These are phyloP conservation scores for Phytophthora tentaculata DNA, from an alignment of 352 stramenopile species.

Conservation along the genomic window DNA sequence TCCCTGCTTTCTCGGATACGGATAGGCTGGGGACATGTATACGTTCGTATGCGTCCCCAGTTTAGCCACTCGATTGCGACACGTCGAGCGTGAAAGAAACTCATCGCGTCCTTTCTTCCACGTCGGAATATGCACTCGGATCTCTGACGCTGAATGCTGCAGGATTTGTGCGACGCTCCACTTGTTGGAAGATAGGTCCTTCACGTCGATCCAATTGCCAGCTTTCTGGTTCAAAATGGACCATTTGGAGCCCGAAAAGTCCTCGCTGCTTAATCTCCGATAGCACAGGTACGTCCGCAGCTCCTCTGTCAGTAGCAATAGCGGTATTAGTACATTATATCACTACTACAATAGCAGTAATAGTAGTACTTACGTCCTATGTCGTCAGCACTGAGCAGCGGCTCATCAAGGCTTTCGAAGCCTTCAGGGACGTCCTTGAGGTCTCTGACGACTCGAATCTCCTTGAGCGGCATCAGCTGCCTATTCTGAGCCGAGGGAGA, in stretches of 20 bases:
- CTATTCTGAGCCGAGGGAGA: conserved; percentile 16
- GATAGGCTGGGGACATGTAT: conserved; percentile 83
- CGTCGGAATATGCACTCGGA: conserved; percentile 70
- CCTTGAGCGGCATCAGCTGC: conserved; percentile 66
- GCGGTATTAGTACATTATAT: conserved; percentile 18
- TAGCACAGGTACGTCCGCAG: conserved; percentile 79
- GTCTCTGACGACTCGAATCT: conserved; percentile 79
- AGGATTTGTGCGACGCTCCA: conserved; percentile 85
- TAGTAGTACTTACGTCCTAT: conserved; percentile 38
- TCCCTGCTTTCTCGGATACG: conserved; percentile 75
- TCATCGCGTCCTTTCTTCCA: conserved; percentile 81
- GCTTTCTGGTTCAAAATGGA: conserved; percentile 69
- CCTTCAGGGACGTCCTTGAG: conserved; percentile 71
- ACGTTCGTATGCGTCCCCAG: conserved; percentile 78
- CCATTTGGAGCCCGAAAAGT: conserved; percentile 74
- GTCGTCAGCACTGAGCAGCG: conserved; percentile 48
- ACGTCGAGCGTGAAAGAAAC: conserved; percentile 62
- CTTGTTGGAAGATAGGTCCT: conserved; percentile 75
- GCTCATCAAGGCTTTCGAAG: conserved; percentile 61
- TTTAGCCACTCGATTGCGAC: conserved; percentile 70
- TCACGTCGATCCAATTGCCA: conserved; percentile 85
- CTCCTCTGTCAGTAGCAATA: conserved; percentile 38
- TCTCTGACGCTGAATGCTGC: conserved; percentile 62
- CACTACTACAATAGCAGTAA: not conserved
- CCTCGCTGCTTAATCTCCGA: conserved; percentile 64